Evolutionary conservation across 2,329 filamentous ascomycete genomes (phyloP).

Genomic region (Alternaria sp.): DNA sequence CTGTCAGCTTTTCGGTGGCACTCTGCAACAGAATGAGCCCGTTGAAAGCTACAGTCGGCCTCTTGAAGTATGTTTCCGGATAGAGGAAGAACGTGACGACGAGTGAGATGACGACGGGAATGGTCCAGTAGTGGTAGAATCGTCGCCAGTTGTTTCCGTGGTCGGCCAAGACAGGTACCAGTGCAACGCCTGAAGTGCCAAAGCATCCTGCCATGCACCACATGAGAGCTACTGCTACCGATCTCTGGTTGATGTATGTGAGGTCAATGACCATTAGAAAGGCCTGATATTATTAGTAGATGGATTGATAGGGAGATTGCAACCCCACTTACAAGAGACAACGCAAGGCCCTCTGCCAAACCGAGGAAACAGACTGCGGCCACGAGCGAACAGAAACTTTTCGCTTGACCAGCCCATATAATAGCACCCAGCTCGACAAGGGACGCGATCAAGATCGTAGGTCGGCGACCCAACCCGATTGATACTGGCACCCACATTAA

Average conservation of each 20-base stretch:
- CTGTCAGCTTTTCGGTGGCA: constrained; percentile 48
- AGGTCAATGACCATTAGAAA: constrained; percentile 49
- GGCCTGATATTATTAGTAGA: constrained; percentile 25
- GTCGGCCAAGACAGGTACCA: constrained; percentile 37
- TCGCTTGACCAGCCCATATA: constrained; percentile 33
- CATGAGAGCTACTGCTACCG: constrained; percentile 42
- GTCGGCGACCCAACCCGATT: constrained; percentile 48
- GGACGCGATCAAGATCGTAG: constrained; percentile 43
- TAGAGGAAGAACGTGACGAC: constrained; percentile 40
- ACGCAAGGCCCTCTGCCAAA: constrained; percentile 38
- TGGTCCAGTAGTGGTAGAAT: constrained; percentile 43
- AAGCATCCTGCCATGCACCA: constrained; percentile 41
- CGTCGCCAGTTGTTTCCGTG: constrained; percentile 40
- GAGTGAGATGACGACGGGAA: constrained; percentile 31
- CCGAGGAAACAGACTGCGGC: constrained; percentile 43
- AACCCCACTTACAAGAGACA: constrained; percentile 36
- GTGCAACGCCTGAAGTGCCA: constrained; percentile 30
- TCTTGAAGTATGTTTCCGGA: constrained; percentile 52
- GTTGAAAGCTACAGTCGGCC: constrained; percentile 51
- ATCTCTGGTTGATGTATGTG: constrained; percentile 50
- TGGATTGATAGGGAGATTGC: too few relatives aligned
- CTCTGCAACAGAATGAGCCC: constrained; percentile 50
- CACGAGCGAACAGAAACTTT: constrained; percentile 36
- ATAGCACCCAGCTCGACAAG: constrained; percentile 35
- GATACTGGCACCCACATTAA: constrained; percentile 50